These are phyloP conservation scores for Ogataea degrootiae DNA, from an alignment of 805 yeast species.

Conservation along the genomic window DNA sequence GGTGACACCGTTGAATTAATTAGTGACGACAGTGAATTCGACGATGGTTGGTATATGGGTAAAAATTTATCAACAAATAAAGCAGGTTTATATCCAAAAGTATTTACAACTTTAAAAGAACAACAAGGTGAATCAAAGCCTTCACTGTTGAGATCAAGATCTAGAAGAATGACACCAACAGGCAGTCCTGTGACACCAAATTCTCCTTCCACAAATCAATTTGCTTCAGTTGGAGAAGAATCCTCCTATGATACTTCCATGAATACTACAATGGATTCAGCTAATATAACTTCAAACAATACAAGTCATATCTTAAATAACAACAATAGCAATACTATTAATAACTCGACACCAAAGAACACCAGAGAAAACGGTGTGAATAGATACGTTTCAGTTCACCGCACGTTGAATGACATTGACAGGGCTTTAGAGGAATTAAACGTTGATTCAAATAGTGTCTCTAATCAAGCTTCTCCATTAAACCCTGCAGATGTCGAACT, in stretches of 20 bases:
- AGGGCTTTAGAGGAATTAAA: slow-evolving; percentile 64
- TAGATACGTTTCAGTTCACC: slow-evolving; percentile 39
- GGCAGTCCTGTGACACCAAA: slow-evolving; percentile 22
- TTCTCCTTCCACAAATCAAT: slow-evolving; percentile 2
- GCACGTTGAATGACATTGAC: slow-evolving; percentile 68
- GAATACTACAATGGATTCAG: slow-evolving; percentile 10
- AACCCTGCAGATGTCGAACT: slow-evolving; percentile 44
- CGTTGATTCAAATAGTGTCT: slow-evolving; percentile 4
- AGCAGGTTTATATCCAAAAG: slow-evolving; percentile 88
- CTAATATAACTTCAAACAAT: slow-evolving; percentile 5
- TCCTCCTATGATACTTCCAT: slow-evolving; percentile 3
- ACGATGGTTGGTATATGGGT: slow-evolving; percentile 97
- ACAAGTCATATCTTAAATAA: slow-evolving; percentile 2
- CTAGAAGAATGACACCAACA: slow-evolving; percentile 41
- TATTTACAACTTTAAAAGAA: slow-evolving; percentile 41
- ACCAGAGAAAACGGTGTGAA: slow-evolving; percentile 1
- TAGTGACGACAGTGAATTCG: slow-evolving; percentile 88
- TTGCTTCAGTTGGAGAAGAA: slow-evolving; percentile 7
- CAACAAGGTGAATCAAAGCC: slow-evolving; percentile 26
- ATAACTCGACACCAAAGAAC: slow-evolving; percentile 1
- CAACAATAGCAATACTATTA: not conserved
- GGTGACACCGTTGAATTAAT: slow-evolving; percentile 88
- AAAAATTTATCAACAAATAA: slow-evolving; percentile 64
- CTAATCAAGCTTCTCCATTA: slow-evolving; percentile 17
- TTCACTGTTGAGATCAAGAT: slow-evolving; percentile 50